Base-by-base conservation (phyloP, 805 yeast genomes). In the Zygotorulaspora danielsina region DNA sequence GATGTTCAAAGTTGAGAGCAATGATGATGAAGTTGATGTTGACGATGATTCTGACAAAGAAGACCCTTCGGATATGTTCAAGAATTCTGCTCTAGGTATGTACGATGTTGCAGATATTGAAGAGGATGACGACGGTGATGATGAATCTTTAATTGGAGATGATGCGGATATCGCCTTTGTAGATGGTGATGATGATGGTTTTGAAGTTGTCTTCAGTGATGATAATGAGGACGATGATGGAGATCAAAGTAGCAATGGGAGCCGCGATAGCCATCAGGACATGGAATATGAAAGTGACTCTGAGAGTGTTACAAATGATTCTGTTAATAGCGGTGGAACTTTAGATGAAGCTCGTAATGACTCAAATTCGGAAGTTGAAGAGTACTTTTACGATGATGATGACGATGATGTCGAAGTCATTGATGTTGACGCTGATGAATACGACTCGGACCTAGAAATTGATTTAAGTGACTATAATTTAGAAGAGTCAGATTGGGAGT, bases 31-130 rank as follows among this genome's bases (percentile, higher is more conserved):
- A 11, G 75, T 66, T 12, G 75, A 64, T 15, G 72, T 64, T 15
- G 84, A 78, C n/a, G 78, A 73, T 19, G 86, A 81, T 25, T 69
- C 67, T 29, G 66, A 67, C 15, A 78, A 75, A 25, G 94, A 83
- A 38, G 90, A 86, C 38, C 76, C 88, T 0, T 88, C 95, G 0
- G 89, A 89, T 57, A 67, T 89, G 54, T 79, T 90, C 61, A 70
- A 82, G 27, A 89, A 93, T 57, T 89, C 97, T 0, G 85, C 97
- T 0, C 69, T 90, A 28, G 97, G 96, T 1, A 89, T 90, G 94
- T 90, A 83, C 57, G 97, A 90, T 51, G 80, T 84, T 27, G 84
- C 73, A 22, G 93, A 81, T 36, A 72, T 75, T 24, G 82, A 78
- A 46, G 75, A 76, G 31, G 80, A 74, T 6, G 76, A 69, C n/a